Base-by-base conservation (phyloP, 192 early-diverging fungal genomes). In the Glomus cerebriforme region DNA sequence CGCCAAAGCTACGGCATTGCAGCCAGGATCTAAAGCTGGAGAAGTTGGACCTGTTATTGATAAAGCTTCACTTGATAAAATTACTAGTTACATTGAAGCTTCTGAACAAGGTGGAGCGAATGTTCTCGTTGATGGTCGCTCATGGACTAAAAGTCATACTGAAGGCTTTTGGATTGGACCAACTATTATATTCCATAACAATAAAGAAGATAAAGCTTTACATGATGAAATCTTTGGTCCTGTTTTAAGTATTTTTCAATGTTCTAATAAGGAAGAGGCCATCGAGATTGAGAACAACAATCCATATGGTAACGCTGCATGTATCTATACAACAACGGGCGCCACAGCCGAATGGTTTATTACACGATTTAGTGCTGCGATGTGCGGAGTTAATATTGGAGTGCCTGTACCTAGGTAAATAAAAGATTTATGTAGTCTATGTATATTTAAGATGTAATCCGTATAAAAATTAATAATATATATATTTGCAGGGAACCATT, bases 171-270 rank as follows among this genome's bases (percentile, higher is more conserved):
- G 92, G 91, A 79, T 93, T 13, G 94, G 92, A 6, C 93, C 94
- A 1, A 91, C 93, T 0, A 84, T 95, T 7, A 81, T 95, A 45
- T 68, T 82, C 54, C 94, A 94, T 77, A 84, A 79, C 8, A 84
- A 83, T 59, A 79, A 86, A 37, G 73, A 77, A 35, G 93, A 94
- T 71, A 59, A 78, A 12, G 93, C 93, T 32, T 84, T 94, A 79
- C 87, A 90, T 65, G 87, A 90, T 65, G 94, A 95, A 86, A 94
- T 95, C 71, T 95, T 95, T 87, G 94, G 94, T 9, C 94, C 94
- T 0, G 92, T 93, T 8, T 80, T 95, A 67, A 90, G 89, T 35
- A 86, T 95, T 59, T 83, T 90, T 77, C 83, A 86, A 17, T 87
- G 87, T 63, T 73, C 80, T 8, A 81, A 59, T 75, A 81, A 84